These are phyloP conservation scores for Periconia macrospinosa DNA, from an alignment of 2,329 filamentous ascomycete species.

Conservation along the genomic window DNA sequence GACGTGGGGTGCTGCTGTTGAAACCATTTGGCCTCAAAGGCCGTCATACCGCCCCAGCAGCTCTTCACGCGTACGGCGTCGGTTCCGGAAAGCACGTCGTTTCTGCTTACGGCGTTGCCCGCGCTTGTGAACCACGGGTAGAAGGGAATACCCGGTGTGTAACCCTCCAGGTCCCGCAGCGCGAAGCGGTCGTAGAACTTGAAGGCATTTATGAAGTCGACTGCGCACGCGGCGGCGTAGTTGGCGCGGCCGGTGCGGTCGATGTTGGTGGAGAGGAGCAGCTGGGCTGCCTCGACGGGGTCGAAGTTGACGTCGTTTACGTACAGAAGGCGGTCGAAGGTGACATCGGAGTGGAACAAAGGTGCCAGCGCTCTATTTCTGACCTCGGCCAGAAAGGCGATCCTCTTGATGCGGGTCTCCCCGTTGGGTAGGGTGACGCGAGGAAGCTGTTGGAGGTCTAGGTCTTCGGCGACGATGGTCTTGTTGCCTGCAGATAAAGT, in stretches of 20 bases:
- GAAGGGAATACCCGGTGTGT: slow-evolving; percentile 64
- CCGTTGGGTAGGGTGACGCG: slow-evolving; percentile 66
- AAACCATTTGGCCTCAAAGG: slow-evolving; percentile 64
- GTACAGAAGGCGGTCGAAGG: slow-evolving; percentile 63
- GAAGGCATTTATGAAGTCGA: slow-evolving; percentile 70
- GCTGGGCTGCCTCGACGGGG: slow-evolving; percentile 60
- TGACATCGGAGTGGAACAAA: slow-evolving; percentile 55
- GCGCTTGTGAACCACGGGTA: slow-evolving; percentile 67
- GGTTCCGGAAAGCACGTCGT: slow-evolving; percentile 62
- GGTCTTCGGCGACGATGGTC: slow-evolving; percentile 61
- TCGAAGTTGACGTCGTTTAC: slow-evolving; percentile 70
- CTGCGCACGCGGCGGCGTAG: slow-evolving; percentile 70
- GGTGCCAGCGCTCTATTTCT: slow-evolving; percentile 70
- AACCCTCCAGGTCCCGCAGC: slow-evolving; percentile 67
- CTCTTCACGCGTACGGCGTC: slow-evolving; percentile 70
- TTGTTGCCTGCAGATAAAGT: slow-evolving; percentile 39
- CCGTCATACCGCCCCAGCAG: slow-evolving; percentile 79
- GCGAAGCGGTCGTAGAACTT: slow-evolving; percentile 76
- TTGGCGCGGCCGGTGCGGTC: slow-evolving; percentile 53
- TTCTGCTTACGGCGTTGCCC: slow-evolving; percentile 56
- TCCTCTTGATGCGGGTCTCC: slow-evolving; percentile 67
- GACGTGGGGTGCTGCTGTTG: slow-evolving; percentile 44
- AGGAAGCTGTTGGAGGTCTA: slow-evolving; percentile 60
- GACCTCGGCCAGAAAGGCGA: slow-evolving; percentile 72
- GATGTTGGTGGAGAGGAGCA: slow-evolving; percentile 66